Evolutionary conservation across 2,329 filamentous ascomycete species (phyloP), one percentile per base, ranked within the genome.

Genomic region (Ascochyta fabae): DNA sequence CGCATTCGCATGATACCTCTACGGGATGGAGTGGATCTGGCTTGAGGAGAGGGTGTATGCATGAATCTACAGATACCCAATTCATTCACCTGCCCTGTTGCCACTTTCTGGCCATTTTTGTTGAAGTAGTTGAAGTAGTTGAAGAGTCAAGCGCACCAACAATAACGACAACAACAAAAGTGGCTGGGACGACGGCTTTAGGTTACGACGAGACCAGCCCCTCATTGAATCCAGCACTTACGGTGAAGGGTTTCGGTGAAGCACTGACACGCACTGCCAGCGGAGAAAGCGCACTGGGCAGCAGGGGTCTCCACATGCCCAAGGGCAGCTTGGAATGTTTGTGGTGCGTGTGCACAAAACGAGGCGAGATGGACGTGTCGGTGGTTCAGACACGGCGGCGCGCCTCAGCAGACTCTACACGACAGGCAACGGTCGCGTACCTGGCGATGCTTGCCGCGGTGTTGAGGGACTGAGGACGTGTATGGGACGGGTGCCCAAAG

Each of bases 1-100:
- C 38, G 55, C 53, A 56, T 50, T 47, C 38, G 55, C 53, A 56
- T 59, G 60, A 60, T 60, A 59, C 55, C 55, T 59, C 36, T 55
- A 58, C 33, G 50, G 50, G 50, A 48, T 58, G 50, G 49, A 46
- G 47, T 45, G 52, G 27, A n/a, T 3, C 23, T 33, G 36, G 6
- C 23, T 27, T 27, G 24, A 46, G 46, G 41, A 38, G 45, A 41
- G 39, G 45, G 42, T 51, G 19, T 44, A 45, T 47, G 50, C 45
- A 49, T 29, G 34, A 40, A 44, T 46, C 34, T 48, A 48, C 40
- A 53, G 49, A 58, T 58, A 56, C 53, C 53, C 53, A 42, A 50
- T 56, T 40, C 24, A 50, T 43, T 35, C 23, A 41, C 42, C 33
- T 46, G 23, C 40, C 51, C 39, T 44, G 44, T 38, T 24, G 23